A percentile compares a stretch with the other conserved stretches of the same genome.
Evolutionary conservation across 345 rosid species (phyloP).

Genomic region (Camelina laxa): DNA sequence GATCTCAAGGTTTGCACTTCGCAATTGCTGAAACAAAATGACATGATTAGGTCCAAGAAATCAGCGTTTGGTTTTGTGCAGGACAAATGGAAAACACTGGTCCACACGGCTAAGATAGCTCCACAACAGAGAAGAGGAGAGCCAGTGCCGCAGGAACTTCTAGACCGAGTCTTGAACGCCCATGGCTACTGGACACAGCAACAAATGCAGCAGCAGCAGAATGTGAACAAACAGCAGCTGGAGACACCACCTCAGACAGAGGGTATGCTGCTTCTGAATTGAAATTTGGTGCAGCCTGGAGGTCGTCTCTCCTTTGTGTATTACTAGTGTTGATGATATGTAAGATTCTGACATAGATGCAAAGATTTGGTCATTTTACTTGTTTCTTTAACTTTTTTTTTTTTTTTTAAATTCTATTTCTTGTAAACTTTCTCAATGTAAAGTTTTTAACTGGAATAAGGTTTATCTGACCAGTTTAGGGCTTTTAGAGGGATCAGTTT

Average conservation of each 20-base stretch:
- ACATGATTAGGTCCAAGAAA: background rate
- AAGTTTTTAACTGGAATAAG: slow-evolving; percentile 37
- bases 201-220: slow-evolving; percentile 63
- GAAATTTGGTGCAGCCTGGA: slow-evolving; percentile 17
- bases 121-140: slow-evolving; percentile 98
- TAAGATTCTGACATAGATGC: slow-evolving; percentile 42
- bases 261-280: slow-evolving; percentile 49
- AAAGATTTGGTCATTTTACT: slow-evolving; percentile 28
- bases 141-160: slow-evolving; percentile 91
- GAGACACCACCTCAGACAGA: slow-evolving; percentile 34
- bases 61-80: slow-evolving; percentile 32
- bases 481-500: slow-evolving; percentile 16
- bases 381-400: background rate
- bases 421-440: slow-evolving; percentile 24
- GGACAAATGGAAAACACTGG: slow-evolving; percentile 99
- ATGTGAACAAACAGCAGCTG: slow-evolving; percentile 39
- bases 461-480: slow-evolving; percentile 16
- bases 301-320: slow-evolving; percentile 9
- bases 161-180: slow-evolving; percentile 79
- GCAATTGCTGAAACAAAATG: background rate
- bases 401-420: no score
- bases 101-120: slow-evolving; percentile 93
- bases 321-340: slow-evolving; percentile 28
- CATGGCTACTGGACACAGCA: slow-evolving; percentile 91
- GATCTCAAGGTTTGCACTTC: slow-evolving; percentile 73